Conservation (phyloP, 208 protist species). For the Wallacemonas sp. region DNA sequence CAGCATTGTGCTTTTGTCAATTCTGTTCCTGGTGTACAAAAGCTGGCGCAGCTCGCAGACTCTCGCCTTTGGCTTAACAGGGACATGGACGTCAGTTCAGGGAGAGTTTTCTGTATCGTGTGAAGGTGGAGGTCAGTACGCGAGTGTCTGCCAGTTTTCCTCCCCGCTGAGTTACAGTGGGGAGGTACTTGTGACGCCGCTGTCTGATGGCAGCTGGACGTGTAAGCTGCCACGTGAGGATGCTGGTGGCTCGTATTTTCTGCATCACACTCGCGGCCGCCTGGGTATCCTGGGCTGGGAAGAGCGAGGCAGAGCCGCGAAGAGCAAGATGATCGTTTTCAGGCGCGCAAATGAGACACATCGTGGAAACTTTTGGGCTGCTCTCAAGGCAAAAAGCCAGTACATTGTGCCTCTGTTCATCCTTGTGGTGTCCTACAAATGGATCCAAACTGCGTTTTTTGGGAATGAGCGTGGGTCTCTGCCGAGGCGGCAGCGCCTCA, state of each 20-base stretch:
- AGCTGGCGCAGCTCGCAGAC: slow-evolving; percentile 42
- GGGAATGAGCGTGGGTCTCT: not conserved
- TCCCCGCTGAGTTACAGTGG: not conserved
- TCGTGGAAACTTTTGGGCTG: not conserved
- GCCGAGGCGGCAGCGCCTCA: slow-evolving; percentile 12
- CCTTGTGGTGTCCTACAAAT: slow-evolving; percentile 55
- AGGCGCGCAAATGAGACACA: not conserved
- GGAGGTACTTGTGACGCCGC: slow-evolving; percentile 9
- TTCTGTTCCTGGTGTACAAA: slow-evolving; percentile 30
- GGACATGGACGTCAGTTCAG: slow-evolving; percentile 26
- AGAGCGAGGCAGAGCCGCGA: slow-evolving; percentile 1
- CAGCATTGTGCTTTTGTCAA: slow-evolving; percentile 23
- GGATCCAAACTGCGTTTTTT: slow-evolving; percentile 21
- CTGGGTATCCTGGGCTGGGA: not conserved
- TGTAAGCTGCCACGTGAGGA: slow-evolving; percentile 9
- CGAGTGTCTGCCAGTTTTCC: not conserved
- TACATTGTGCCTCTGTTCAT: slow-evolving; percentile 58
- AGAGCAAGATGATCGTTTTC: not conserved
- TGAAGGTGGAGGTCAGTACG: not conserved
- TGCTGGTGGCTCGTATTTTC: not conserved
- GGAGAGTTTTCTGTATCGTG: slow-evolving; percentile 13
- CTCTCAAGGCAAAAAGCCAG: slow-evolving; percentile 29
- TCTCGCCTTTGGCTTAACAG: slow-evolving; percentile 26
- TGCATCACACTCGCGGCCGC: slow-evolving; percentile 7
- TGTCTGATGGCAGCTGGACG: slow-evolving; percentile 30